Evolutionary conservation across 1,284 basidiomycete genomes (phyloP), one percentile per base, ranked within the genome.

Genomic region (Naganishia albida): DNA sequence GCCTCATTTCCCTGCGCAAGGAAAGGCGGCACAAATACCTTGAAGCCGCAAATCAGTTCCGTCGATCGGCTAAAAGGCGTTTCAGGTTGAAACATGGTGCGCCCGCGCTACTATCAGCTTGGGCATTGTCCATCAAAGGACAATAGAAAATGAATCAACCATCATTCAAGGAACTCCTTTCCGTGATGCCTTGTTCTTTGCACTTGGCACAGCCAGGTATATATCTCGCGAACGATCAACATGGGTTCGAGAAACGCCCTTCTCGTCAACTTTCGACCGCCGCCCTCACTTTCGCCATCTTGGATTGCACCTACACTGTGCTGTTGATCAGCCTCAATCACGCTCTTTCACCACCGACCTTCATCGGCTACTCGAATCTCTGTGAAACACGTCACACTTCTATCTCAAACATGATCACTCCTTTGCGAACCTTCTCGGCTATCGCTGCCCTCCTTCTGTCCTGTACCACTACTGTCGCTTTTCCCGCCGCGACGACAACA

Each of bases 61-160:
- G n/a, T 6, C 34, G 10, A 34, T 34, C 34, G 34, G 4, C 10
- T 34, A 34, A 34, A 10, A 10, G 10, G 34, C 34, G 34, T 34
- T 34, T 34, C 34, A 34, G 34, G 34, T 6, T 34, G 34, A 10
- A 34, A 34, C 34, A 48, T n/a, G n/a, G 15, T 48, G 18, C 44
- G 44, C 23, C 44, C 44, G 7, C 44, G 23, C 34, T 4, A 10
- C 34, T 34, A 10, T 10, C 6, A 34, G 4, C 34, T 34, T 10
- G 34, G 3, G 8, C 34, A 39, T 50, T 50, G 48, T 50, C 28
- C 25, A 23, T 26, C 48, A 50, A 50, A 40, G 15, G 52, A 54
- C n/a, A 25, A 54, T 54, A 54, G 52, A 54, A 40, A 7, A 16
- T 54, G 8, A 20, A 23, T 40, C 38, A 54, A 54, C 52, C 38